These are phyloP conservation scores for Trebouxia sp. DNA, from an alignment of 139 green algal genomes.

Conservation along the genomic window DNA sequence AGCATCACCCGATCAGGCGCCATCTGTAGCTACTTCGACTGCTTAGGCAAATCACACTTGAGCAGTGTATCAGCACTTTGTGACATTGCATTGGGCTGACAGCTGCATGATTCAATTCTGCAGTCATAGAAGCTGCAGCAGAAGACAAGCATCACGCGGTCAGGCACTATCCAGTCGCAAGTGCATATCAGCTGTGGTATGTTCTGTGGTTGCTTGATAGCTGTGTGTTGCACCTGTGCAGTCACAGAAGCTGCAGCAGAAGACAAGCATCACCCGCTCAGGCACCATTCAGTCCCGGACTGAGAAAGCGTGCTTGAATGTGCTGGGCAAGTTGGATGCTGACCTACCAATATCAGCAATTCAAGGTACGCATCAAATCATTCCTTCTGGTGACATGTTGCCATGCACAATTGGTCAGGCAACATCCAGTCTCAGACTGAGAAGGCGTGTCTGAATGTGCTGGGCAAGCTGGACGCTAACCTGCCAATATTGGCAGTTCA, in stretches of 20 bases:
- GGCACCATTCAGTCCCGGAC: background rate
- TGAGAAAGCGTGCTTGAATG: conserved; percentile 11
- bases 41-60: background rate
- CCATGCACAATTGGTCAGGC: background rate
- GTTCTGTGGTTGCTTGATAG: background rate
- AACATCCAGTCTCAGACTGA: too few species aligned
- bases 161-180: background rate
- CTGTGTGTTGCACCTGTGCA: too few species aligned
- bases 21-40: too few species aligned
- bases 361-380: background rate
- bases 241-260: conserved; percentile 17
- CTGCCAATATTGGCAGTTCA: too few species aligned
- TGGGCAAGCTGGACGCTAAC: too few species aligned
- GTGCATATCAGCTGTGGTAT: background rate
- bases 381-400: background rate
- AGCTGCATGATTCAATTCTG: background rate
- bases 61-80: background rate
- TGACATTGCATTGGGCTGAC: background rate
- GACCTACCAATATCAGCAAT: background rate
- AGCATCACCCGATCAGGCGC: background rate
- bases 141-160: background rate
- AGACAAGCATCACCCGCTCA: conserved; percentile 1
- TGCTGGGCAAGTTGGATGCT: conserved; percentile 22
- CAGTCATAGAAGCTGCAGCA: background rate
- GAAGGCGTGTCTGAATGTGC: too few species aligned